phyloP scores from a whole-genome alignment of 2,329 filamentous ascomycete genomes.

The Berkeleyomyces rouxiae region DNA sequence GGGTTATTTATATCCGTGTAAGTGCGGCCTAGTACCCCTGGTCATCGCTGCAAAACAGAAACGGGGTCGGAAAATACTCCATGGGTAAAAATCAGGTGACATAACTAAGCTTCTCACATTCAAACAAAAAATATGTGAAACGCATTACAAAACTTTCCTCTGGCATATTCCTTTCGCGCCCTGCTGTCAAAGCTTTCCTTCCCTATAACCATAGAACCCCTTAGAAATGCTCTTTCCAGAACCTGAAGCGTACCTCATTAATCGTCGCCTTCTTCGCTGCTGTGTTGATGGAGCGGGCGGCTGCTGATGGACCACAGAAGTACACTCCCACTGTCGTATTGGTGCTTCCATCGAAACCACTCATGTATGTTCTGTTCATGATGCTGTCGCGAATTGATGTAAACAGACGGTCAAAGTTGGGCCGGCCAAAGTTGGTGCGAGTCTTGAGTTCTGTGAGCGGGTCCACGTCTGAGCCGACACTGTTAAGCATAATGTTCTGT shows the following conservation, averaged over 20 bases:
- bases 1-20: no score
- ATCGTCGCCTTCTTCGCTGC: constrained; percentile 62
- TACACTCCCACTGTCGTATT: constrained; percentile 38
- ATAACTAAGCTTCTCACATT: neutral
- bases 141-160: constrained; percentile 11
- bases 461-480: constrained; percentile 64
- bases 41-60: no score
- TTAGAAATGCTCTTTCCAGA: constrained; percentile 94
- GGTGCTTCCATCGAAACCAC: constrained; percentile 50
- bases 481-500: constrained; percentile 80
- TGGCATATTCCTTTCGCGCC: neutral
- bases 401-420: constrained; percentile 62
- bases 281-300: constrained; percentile 66
- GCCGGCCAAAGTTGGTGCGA: constrained; percentile 76
- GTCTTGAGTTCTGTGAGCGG: constrained; percentile 68
- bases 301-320: constrained; percentile 15
- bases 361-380: constrained; percentile 57
- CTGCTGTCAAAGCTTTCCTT: neutral
- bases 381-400: constrained; percentile 65
- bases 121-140: neutral
- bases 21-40: no score
- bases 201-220: neutral
- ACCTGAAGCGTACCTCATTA: constrained; percentile 76
- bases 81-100: no score
- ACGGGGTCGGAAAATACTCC: no score